Evolutionary conservation across 2,329 filamentous ascomycete species (phyloP).

Genomic region (Fusarium drepaniforme): DNA sequence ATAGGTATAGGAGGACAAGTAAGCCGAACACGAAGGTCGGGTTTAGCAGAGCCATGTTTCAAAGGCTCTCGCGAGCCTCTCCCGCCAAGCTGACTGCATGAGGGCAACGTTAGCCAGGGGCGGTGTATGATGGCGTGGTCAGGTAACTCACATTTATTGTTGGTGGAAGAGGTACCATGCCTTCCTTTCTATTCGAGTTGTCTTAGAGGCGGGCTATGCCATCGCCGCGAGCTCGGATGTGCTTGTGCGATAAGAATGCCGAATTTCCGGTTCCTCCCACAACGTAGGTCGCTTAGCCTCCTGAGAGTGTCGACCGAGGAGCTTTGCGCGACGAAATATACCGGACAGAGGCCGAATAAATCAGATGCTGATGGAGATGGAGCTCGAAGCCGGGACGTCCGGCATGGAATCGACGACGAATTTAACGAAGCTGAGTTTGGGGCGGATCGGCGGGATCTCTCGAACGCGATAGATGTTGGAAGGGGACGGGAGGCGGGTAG

Average conservation of each 20-base stretch:
- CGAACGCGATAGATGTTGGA: conserved; percentile 26
- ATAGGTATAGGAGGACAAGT: conserved; percentile 87
- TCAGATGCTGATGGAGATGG: neutral
- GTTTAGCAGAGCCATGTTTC: conserved; percentile 72
- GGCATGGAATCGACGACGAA: conserved; percentile 29
- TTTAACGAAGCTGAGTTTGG: conserved; percentile 18
- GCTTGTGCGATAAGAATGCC: conserved; percentile 32
- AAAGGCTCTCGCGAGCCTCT: conserved; percentile 40
- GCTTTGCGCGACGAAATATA: neutral
- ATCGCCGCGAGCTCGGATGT: conserved; percentile 36
- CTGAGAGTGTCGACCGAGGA: conserved; percentile 6
- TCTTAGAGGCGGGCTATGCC: conserved; percentile 41
- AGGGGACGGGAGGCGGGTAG: conserved; percentile 27
- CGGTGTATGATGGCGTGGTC: conserved; percentile 43
- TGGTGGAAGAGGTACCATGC: conserved; percentile 43
- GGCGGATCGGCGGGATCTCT: conserved; percentile 41
- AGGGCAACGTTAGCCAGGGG: conserved; percentile 35
- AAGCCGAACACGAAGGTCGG: conserved; percentile 90
- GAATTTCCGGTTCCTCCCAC: conserved; percentile 36
- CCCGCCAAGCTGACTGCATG: conserved; percentile 41
- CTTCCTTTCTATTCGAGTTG: conserved; percentile 38
- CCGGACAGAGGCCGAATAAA: neutral
- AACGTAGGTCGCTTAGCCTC: conserved; percentile 20
- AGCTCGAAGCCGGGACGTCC: conserved; percentile 8
- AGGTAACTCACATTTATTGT: conserved; percentile 39